Evolutionary conservation across 441 rosid species (phyloP).

Genomic region (Macaranga tanarius): DNA sequence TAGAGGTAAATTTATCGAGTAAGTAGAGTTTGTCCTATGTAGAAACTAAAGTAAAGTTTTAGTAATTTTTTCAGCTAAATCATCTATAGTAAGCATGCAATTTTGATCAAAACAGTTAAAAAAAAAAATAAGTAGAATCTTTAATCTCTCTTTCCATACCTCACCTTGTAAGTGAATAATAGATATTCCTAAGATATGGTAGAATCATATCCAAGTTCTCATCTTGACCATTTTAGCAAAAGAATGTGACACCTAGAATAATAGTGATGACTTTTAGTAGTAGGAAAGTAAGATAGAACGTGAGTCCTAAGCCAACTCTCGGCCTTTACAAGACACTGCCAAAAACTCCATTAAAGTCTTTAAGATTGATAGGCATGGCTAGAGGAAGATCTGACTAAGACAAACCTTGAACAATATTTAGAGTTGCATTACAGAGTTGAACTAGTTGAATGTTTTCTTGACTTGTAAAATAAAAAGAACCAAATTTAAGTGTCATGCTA

Average conservation of each 20-base stretch:
- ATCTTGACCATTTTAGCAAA: conserved; percentile 42
- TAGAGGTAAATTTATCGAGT: conserved; percentile 40
- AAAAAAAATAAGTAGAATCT: conserved; percentile 52
- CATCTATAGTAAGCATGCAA: conserved; percentile 20
- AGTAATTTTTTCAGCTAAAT: conserved; percentile 28
- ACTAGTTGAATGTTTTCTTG: conserved; percentile 50
- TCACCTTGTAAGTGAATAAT: conserved; percentile 70
- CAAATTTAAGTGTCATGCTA: not conserved
- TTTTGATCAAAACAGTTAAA: conserved; percentile 36
- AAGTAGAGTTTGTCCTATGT: conserved; percentile 52
- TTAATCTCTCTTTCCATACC: conserved; percentile 62
- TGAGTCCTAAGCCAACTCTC: conserved; percentile 71
- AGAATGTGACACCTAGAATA: conserved; percentile 41
- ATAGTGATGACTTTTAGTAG: conserved; percentile 61
- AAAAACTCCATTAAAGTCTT: conserved; percentile 51
- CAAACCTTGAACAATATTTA: conserved; percentile 28
- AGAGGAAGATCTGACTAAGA: conserved; percentile 32
- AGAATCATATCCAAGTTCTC: conserved; percentile 41
- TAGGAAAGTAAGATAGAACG: conserved; percentile 64
- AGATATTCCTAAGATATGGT: conserved; percentile 49
- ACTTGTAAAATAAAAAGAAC: conserved; percentile 30
- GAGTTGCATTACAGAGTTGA: conserved; percentile 29
- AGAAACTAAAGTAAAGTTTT: conserved; percentile 46
- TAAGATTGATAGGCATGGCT: conserved; percentile 47
- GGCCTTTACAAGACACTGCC: conserved; percentile 56